Percentiles rank a stretch among this genome's conserved stretches.
Conservation (phyloP, 345 rosid genomes). For the Geranium rotundifolium region DNA sequence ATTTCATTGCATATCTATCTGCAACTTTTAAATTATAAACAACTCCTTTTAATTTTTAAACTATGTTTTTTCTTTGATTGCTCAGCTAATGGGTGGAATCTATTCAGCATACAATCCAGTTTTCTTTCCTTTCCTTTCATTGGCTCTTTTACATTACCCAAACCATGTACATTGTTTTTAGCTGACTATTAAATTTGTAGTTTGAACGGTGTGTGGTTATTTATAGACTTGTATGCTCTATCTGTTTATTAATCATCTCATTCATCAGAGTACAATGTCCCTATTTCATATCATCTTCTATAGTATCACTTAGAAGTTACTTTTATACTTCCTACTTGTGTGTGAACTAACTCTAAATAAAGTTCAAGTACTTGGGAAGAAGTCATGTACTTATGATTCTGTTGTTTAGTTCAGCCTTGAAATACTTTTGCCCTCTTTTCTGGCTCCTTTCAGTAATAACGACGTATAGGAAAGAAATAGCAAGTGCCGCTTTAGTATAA, state of each 20-base stretch:
- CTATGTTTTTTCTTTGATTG: background rate
- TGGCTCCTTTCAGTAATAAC: background rate
- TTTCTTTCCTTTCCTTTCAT: background rate
- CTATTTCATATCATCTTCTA: background rate
- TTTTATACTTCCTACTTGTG: background rate
- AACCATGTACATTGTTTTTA: background rate
- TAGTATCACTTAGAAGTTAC: background rate
- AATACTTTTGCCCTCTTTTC: too few species aligned
- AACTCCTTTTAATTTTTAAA: background rate
- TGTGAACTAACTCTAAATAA: background rate
- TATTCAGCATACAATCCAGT: background rate
- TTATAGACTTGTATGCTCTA: background rate
- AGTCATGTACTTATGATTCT: background rate
- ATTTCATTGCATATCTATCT: background rate
- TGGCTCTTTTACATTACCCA: background rate
- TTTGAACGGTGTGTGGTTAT: background rate
- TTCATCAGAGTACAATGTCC: background rate
- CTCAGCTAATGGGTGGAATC: background rate
- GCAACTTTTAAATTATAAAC: background rate
- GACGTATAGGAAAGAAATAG: background rate
- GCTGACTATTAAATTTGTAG: background rate
- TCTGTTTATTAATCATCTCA: background rate
- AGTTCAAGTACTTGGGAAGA: background rate
- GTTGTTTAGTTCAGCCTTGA: background rate
- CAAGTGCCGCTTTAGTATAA: background rate